Conservation (phyloP, 768 basidiomycete genomes). For the Crepidotus variabilis region DNA sequence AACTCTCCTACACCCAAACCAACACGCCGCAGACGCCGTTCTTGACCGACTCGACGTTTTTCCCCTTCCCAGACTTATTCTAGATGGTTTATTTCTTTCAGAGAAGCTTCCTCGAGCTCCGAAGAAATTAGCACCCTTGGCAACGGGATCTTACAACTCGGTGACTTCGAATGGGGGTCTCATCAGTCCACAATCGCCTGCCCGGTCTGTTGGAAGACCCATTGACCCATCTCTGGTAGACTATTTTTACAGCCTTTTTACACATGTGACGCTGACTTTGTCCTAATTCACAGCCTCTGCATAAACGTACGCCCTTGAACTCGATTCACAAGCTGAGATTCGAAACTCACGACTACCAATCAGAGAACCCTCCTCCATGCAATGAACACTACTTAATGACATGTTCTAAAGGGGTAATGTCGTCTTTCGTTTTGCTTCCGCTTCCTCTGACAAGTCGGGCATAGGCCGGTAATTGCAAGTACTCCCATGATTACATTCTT, state of each 20-base stretch:
- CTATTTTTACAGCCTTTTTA: slow-evolving; percentile 1
- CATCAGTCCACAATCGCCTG: slow-evolving; percentile 63
- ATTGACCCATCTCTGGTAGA: slow-evolving; percentile 64
- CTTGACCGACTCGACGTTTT: slow-evolving; percentile 39
- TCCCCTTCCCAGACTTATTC: slow-evolving; percentile 46
- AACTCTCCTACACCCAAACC: slow-evolving; percentile 52
- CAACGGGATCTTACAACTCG: slow-evolving; percentile 38
- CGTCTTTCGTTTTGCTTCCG: slow-evolving; percentile 2
- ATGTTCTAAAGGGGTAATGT: slow-evolving; percentile 71
- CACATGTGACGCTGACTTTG: slow-evolving; percentile 1
- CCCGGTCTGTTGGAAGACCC: slow-evolving; percentile 36
- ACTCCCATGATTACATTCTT: slow-evolving; percentile 77
- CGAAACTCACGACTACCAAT: slow-evolving; percentile 2
- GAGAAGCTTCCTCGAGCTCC: slow-evolving; percentile 31
- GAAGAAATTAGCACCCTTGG: slow-evolving; percentile 45
- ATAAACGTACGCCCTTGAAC: slow-evolving; percentile 56
- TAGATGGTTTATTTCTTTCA: slow-evolving; percentile 47
- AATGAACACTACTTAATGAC: slow-evolving; percentile 82
- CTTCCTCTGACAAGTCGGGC: slow-evolving; percentile 13
- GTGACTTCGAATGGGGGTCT: slow-evolving; percentile 56
- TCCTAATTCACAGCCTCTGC: slow-evolving; percentile 50
- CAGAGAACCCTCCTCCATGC: slow-evolving; percentile 82
- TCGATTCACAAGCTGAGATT: not conserved
- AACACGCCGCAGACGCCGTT: slow-evolving; percentile 28
- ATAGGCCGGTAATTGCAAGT: slow-evolving; percentile 68